Base-by-base conservation (phyloP, 2,329 filamentous ascomycete genomes). In the Neopestalotiopsis sp. region DNA sequence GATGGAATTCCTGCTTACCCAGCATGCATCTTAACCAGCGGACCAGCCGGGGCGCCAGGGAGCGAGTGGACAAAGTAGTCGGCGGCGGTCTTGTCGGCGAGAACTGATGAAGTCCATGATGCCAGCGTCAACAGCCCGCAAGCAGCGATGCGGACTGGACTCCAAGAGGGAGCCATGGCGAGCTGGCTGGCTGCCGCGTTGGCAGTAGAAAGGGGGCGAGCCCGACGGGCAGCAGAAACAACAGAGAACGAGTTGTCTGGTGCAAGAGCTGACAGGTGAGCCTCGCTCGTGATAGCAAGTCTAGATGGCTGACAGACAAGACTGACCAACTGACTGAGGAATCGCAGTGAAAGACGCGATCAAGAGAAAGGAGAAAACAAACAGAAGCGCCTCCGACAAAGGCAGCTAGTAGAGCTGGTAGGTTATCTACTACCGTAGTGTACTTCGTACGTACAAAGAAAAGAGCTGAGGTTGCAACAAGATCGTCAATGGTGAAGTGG, bases 11-110 rank as follows among this genome's bases (percentile, higher is more conserved):
- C 45, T 28, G 38, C 92, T 85, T 85, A 97, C 94, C 96, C 96
- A 84, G 96, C 95, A 87, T 98, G 96, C 95, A 98, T 98, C 86
- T 97, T 98, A 77, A 97, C 83, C 70, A 94, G 82, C 49, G 94
- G 91, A 24, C 89, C 92, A 73, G 90, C 86, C 10, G 97, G 95
- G 67, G 93, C 90, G 40, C 97, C 96, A 5, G 96, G 96, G 24
- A 99, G 86, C 9, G 91, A 89, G 75, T 90, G 90, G 67, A 99
- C 92, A 82, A 92, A 98, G 81, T 98, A 99, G 80, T 99, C 95
- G 40, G 91, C 93, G 61, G 93, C 91, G 2, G 87, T 86, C 78
- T 82, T 74, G 82, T 86, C 76, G 70, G 79, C 75, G 68, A 76
- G 73, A 72, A 76, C 76, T 69, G 82, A 71, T 17, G 78, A 74